These are phyloP conservation scores for Trypanosoma mega DNA, from an alignment of 208 protist species.

Conservation along the genomic window DNA sequence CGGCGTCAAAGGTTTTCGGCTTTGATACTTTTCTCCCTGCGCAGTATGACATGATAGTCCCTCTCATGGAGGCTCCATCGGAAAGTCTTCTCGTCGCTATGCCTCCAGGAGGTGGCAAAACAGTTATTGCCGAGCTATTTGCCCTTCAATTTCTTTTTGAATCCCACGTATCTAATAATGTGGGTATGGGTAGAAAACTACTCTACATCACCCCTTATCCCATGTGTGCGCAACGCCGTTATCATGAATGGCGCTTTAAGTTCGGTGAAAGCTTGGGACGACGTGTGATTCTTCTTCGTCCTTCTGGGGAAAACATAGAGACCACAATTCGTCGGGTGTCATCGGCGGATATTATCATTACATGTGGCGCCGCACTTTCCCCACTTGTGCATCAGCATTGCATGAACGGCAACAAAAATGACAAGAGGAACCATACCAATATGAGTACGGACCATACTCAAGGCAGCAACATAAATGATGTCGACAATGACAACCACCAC, in stretches of 20 bases:
- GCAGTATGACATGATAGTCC: conserved; percentile 93
- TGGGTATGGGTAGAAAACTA: conserved; percentile 38
- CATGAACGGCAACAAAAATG: too few species aligned
- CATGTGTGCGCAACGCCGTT: conserved; percentile 68
- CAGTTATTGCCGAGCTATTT: conserved; percentile 84
- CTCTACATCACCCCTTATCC: conserved; percentile 81
- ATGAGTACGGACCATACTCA: too few species aligned
- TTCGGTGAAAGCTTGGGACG: conserved; percentile 72
- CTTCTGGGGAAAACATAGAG: conserved; percentile 13
- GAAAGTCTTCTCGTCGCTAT: conserved; percentile 96
- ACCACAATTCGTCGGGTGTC: conserved; percentile 22
- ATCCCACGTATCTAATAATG: conserved; percentile 33
- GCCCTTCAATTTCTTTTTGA: conserved; percentile 77
- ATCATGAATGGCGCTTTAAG: conserved; percentile 78
- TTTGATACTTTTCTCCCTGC: conserved; percentile 94
- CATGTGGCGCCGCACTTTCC: conserved; percentile 46
- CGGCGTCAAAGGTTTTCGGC: conserved; percentile 81
- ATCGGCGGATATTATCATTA: conserved; percentile 63
- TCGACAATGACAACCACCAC: too few species aligned
- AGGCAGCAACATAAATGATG: too few species aligned
- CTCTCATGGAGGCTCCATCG: conserved; percentile 92
- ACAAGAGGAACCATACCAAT: too few species aligned
- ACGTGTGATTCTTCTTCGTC: conserved; percentile 47
- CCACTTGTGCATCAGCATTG: conserved; percentile 48
- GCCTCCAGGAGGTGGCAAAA: conserved; percentile 96